These are phyloP conservation scores for Rhazya stricta DNA, from an alignment of 257 asterid genomes.

Conservation along the genomic window DNA sequence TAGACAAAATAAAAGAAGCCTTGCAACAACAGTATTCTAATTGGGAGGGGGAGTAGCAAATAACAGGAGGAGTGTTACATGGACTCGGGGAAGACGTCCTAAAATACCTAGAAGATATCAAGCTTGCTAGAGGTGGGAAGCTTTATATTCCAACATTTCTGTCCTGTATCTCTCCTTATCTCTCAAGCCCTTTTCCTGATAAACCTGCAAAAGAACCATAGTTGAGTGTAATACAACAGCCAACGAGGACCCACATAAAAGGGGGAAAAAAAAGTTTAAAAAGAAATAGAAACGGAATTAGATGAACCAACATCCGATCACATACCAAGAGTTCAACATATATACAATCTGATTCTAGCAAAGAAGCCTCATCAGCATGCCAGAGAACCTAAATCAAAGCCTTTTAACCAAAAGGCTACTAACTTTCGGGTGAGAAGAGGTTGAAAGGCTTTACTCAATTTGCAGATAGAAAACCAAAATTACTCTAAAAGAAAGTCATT, in stretches of 20 bases:
- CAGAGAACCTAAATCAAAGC: not conserved
- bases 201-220: constrained; percentile 49
- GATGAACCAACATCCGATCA: not conserved
- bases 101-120: constrained; percentile 10
- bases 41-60: not conserved
- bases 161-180: constrained; percentile 85
- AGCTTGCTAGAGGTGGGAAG: constrained; percentile 39
- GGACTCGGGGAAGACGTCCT: constrained; percentile 4
- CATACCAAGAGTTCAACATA: not conserved
- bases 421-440: not conserved
- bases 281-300: not conserved
- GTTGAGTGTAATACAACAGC: not conserved
- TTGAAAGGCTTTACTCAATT: not conserved
- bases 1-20: not conserved
- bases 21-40: too few species aligned
- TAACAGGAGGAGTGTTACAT: constrained; percentile 5
- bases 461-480: not conserved
- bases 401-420: not conserved
- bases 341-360: not conserved
- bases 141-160: constrained; percentile 73
- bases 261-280: too few species aligned
- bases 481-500: not conserved
- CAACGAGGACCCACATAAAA: not conserved
- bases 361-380: not conserved
- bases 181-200: constrained; percentile 74